Evolutionary conservation across 1,284 basidiomycete genomes (phyloP).

Genomic region (Fistulina hepatica): DNA sequence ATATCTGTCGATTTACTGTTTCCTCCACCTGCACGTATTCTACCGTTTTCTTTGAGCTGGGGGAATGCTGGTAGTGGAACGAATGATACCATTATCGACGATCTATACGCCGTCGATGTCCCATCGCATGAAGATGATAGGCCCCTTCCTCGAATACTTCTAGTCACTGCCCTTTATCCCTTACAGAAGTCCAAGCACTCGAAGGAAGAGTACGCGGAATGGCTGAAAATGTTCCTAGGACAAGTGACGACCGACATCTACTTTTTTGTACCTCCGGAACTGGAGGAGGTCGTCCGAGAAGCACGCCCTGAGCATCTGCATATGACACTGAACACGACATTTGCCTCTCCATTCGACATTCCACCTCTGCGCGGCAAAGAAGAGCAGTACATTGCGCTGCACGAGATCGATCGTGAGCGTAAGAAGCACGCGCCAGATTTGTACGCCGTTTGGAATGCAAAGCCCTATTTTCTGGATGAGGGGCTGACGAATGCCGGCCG

Average conservation of each 20-base stretch:
- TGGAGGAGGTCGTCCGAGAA: conserved; percentile 25
- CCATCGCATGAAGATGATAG: not conserved
- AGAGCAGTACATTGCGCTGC: conserved; percentile 30
- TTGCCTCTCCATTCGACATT: conserved; percentile 33
- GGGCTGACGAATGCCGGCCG: conserved; percentile 21
- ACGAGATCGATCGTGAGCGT: conserved; percentile 32
- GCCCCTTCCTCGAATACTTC: conserved; percentile 24
- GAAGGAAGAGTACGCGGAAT: conserved; percentile 30
- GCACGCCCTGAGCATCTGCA: conserved; percentile 23
- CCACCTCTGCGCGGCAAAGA: conserved; percentile 30
- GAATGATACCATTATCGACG: too few species aligned
- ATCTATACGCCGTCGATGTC: too few species aligned
- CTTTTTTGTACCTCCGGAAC: conserved; percentile 36
- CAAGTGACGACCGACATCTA: conserved; percentile 37
- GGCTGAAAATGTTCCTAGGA: conserved; percentile 32
- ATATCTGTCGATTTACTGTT: too few species aligned
- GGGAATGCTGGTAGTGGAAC: too few species aligned
- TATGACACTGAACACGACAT: conserved; percentile 36
- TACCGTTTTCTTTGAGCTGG: too few species aligned
- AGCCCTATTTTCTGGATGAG: conserved; percentile 37
- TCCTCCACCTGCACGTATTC: too few species aligned
- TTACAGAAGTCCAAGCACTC: conserved; percentile 38
- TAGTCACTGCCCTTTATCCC: conserved; percentile 44
- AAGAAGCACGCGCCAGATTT: conserved; percentile 33
- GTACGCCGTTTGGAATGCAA: conserved; percentile 43